Conservation (phyloP, 2,329 filamentous ascomycete species). For the Immersiporthe knoxdaviesiana region DNA sequence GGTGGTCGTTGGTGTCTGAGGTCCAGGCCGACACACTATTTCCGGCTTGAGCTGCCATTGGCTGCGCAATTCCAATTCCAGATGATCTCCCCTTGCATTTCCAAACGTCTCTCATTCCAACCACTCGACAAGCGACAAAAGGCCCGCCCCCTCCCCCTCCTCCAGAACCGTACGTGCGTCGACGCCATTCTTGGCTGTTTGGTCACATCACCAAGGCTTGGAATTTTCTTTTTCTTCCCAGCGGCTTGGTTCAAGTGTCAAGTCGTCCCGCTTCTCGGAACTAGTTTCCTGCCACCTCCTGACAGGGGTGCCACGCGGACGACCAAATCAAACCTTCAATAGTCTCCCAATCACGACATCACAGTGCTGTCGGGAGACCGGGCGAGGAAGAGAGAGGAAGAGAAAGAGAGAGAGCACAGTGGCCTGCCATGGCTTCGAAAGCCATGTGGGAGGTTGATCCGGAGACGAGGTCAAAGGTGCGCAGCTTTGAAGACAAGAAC, state of each 20-base stretch:
- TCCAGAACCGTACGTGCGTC: background rate
- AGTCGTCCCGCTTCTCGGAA: background rate
- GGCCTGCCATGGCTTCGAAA: constrained; percentile 64
- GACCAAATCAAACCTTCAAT: constrained; percentile 2
- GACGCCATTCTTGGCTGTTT: background rate
- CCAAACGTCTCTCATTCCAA: constrained; percentile 7
- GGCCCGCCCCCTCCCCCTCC: too few species aligned
- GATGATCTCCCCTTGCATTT: constrained; percentile 2
- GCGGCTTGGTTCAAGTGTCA: background rate
- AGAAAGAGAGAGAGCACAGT: constrained; percentile 3
- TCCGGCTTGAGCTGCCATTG: constrained; percentile 17
- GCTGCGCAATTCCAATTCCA: constrained; percentile 13
- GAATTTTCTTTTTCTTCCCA: background rate
- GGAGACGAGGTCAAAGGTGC: constrained; percentile 91
- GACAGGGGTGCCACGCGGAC: constrained; percentile 27
- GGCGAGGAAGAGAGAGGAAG: too few species aligned
- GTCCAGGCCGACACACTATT: constrained; percentile 13
- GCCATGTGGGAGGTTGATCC: constrained; percentile 99
- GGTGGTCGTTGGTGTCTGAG: constrained; percentile 7
- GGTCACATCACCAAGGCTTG: background rate
- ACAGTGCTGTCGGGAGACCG: constrained; percentile 9
- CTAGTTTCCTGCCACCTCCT: constrained; percentile 17
- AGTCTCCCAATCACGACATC: constrained; percentile 1
- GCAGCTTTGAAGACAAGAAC: background rate
- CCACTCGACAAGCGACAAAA: background rate